Conservation (phyloP, 177 flowering plant species). For the Vitis hybrid region DNA sequence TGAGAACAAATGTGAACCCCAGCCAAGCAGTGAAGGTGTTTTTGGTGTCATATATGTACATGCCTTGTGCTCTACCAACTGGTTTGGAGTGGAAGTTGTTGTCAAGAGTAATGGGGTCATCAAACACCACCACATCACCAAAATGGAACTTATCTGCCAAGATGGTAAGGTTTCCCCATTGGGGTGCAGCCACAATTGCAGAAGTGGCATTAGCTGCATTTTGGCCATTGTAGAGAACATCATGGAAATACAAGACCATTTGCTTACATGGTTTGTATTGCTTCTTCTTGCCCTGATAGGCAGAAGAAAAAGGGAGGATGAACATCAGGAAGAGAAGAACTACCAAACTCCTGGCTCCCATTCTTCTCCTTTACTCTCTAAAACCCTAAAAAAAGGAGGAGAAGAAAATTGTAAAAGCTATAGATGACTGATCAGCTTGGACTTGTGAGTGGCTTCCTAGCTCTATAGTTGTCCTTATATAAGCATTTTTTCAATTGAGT, state of each 20-base stretch:
- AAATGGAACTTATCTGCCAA: constrained; percentile 47
- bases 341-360: constrained; percentile 11
- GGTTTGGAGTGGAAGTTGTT: constrained; percentile 54
- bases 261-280: constrained; percentile 51
- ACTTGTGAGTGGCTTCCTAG: background rate
- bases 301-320: constrained; percentile 14
- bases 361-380: background rate
- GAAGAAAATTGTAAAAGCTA: background rate
- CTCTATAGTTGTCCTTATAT: background rate
- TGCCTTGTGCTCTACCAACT: constrained; percentile 70
- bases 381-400: background rate
- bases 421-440: background rate
- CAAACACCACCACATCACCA: constrained; percentile 66
- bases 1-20: constrained; percentile 49
- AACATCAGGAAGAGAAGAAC: constrained; percentile 16
- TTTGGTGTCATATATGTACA: constrained; percentile 59
- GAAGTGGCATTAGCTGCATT: constrained; percentile 60
- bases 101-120: constrained; percentile 76
- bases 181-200: constrained; percentile 48
- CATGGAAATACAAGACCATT: constrained; percentile 60
- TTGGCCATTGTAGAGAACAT: constrained; percentile 58
- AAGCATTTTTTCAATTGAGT: background rate
- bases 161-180: constrained; percentile 46
- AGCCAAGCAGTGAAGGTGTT: constrained; percentile 53
- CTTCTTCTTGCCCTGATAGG: constrained; percentile 11